phyloP scores from a whole-genome alignment of 495 filamentous ascomycete species.

The Glonium stellatum region DNA sequence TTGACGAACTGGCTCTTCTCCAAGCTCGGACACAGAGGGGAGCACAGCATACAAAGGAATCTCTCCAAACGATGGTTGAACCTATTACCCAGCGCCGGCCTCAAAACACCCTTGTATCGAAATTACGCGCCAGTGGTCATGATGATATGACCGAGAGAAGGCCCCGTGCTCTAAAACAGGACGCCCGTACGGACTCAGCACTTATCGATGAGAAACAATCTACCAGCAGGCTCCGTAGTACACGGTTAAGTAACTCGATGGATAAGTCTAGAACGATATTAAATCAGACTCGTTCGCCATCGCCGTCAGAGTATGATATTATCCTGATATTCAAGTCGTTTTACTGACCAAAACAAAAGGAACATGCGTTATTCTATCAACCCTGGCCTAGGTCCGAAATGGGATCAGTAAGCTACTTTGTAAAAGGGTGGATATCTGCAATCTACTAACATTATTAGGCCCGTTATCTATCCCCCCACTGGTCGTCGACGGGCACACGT shows the following conservation, averaged over 20 bases:
- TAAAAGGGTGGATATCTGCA: neutral
- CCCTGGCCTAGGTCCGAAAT: slow-evolving; percentile 4
- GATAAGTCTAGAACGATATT: neutral
- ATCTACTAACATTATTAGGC: slow-evolving; percentile 10
- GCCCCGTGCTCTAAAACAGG: neutral
- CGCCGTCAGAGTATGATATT: neutral
- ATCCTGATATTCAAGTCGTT: neutral
- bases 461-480: slow-evolving; percentile 62
- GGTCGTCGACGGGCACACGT: slow-evolving; percentile 70
- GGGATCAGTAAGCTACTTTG: slow-evolving; percentile 3
- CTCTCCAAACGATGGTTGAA: neutral
- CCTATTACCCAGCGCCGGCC: neutral
- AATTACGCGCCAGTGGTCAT: neutral
- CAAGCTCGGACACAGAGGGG: neutral
- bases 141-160: neutral
- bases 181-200: neutral
- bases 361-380: neutral
- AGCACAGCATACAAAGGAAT: neutral
- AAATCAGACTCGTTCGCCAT: neutral
- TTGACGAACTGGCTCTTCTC: neutral
- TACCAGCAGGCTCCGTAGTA: neutral
- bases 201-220: neutral
- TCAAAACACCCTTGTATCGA: neutral
- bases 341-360: neutral
- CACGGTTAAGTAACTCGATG: neutral